A percentile compares a stretch with the other conserved stretches of the same genome.
These are phyloP conservation scores for Alternaria triticimaculans DNA, from an alignment of 2,329 filamentous ascomycete species.

Conservation along the genomic window DNA sequence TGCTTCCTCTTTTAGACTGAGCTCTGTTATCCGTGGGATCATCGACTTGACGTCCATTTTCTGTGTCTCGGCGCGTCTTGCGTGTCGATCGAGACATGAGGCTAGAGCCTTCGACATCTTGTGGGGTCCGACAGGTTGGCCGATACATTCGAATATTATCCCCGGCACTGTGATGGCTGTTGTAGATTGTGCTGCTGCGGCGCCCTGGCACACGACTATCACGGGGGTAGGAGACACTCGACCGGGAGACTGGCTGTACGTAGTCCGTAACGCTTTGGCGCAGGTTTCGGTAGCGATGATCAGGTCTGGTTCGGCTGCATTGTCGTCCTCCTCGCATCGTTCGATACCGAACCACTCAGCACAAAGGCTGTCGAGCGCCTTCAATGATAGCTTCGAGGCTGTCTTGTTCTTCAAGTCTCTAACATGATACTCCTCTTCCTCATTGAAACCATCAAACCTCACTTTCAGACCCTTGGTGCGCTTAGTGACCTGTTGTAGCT, in stretches of 20 bases:
- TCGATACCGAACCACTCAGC: conserved; percentile 47
- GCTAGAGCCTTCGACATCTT: conserved; percentile 46
- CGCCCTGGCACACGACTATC: conserved; percentile 44
- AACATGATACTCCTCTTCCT: conserved; percentile 40
- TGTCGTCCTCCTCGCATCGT: conserved; percentile 21
- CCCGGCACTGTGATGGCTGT: conserved; percentile 45
- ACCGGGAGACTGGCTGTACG: conserved; percentile 29
- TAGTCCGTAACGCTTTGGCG: conserved; percentile 36
- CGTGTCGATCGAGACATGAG: conserved; percentile 43
- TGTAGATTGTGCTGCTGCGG: conserved; percentile 44
- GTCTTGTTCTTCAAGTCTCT: conserved; percentile 43
- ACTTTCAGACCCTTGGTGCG: conserved; percentile 41
- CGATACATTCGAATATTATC: conserved; percentile 44
- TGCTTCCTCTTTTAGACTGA: conserved; percentile 38
- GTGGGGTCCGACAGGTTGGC: conserved; percentile 48
- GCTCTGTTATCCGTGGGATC: conserved; percentile 27
- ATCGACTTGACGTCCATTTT: conserved; percentile 16
- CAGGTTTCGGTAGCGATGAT: conserved; percentile 43
- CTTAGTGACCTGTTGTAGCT: conserved; percentile 31
- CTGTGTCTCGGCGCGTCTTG: conserved; percentile 24
- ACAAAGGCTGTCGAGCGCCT: conserved; percentile 42
- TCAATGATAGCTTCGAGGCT: conserved; percentile 36
- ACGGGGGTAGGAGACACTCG: conserved; percentile 32
- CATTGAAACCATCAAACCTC: conserved; percentile 44
- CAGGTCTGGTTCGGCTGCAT: conserved; percentile 30